Evolutionary conservation across 2,329 filamentous ascomycete genomes (phyloP).

Genomic region (Colletotrichum phormii): DNA sequence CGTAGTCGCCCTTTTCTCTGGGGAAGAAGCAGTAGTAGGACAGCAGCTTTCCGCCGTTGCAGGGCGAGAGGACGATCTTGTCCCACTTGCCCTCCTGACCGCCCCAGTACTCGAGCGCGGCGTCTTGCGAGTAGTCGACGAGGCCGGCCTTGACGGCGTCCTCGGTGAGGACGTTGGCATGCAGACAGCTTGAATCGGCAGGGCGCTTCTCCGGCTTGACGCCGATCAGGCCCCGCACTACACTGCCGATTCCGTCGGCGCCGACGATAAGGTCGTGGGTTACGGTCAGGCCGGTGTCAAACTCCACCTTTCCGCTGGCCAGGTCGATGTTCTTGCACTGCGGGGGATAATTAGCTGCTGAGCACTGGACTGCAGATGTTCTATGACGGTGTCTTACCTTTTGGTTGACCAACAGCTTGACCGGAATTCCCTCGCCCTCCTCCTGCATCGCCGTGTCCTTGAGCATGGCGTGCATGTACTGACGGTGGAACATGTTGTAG

Average conservation of each 20-base stretch:
- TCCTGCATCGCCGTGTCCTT: slow-evolving; percentile 68
- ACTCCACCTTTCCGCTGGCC: slow-evolving; percentile 59
- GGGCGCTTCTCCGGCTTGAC: slow-evolving; percentile 69
- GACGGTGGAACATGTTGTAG: slow-evolving; percentile 78
- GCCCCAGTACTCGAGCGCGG: slow-evolving; percentile 77
- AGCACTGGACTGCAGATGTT: background rate
- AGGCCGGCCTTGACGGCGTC: slow-evolving; percentile 70
- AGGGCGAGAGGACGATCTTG: slow-evolving; percentile 78
- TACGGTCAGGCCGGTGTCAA: slow-evolving; percentile 61
- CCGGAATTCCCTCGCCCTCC: slow-evolving; percentile 65
- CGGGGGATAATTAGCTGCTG: background rate
- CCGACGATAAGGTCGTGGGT: slow-evolving; percentile 72
- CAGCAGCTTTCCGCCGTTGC: slow-evolving; percentile 72
- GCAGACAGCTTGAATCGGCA: slow-evolving; percentile 70
- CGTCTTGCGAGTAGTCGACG: slow-evolving; percentile 70
- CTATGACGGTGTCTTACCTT: slow-evolving; percentile 47
- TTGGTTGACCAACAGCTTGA: slow-evolving; percentile 67
- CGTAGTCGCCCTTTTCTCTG: slow-evolving; percentile 68
- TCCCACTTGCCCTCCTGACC: slow-evolving; percentile 72
- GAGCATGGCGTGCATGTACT: slow-evolving; percentile 76
- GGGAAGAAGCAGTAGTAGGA: slow-evolving; percentile 80
- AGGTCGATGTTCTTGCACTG: slow-evolving; percentile 65
- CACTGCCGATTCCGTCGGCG: slow-evolving; percentile 76
- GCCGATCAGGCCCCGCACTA: slow-evolving; percentile 72
- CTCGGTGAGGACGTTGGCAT: slow-evolving; percentile 72